Percentiles rank a stretch among this genome's conserved stretches.
phyloP scores from a whole-genome alignment of 2,329 filamentous ascomycete species.

The Tothia fuscella region DNA sequence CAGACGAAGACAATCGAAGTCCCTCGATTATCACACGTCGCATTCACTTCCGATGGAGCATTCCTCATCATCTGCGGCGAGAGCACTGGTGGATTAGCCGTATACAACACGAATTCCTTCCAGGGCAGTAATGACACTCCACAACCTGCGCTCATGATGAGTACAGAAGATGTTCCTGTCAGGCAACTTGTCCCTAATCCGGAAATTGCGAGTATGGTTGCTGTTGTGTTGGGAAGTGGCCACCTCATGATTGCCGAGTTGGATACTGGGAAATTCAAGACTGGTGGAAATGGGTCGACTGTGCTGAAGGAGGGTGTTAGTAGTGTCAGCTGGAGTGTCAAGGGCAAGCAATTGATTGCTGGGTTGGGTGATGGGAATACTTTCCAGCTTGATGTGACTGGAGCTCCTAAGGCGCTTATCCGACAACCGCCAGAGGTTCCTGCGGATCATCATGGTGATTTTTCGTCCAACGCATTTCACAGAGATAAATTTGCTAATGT shows the following conservation, averaged over 20 bases:
- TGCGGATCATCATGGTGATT: conserved; percentile 51
- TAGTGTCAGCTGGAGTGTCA: conserved; percentile 81
- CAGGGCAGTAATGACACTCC: conserved; percentile 53
- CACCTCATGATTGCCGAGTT: conserved; percentile 77
- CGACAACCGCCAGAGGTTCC: conserved; percentile 60
- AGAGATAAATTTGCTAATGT: conserved; percentile 27
- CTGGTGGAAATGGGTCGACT: conserved; percentile 45
- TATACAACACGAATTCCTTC: conserved; percentile 65
- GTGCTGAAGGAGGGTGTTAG: conserved; percentile 64
- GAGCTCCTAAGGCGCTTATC: conserved; percentile 63
- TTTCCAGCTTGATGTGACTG: conserved; percentile 73
- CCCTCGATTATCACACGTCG: conserved; percentile 72
- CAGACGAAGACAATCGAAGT: conserved; percentile 54
- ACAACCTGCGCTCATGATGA: conserved; percentile 60
- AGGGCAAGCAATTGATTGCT: conserved; percentile 84
- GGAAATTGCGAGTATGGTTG: conserved; percentile 62
- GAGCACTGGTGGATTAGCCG: conserved; percentile 65
- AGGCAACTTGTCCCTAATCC: conserved; percentile 66
- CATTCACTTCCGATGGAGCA: conserved; percentile 81
- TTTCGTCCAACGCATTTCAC: conserved; percentile 43
- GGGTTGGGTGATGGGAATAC: conserved; percentile 71
- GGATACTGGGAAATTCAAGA: conserved; percentile 48
- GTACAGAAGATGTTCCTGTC: conserved; percentile 62
- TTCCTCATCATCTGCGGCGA: conserved; percentile 76
- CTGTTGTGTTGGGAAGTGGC: conserved; percentile 67